Conservation (phyloP, 257 asterid species). For the Fraxinus quadrangulata region DNA sequence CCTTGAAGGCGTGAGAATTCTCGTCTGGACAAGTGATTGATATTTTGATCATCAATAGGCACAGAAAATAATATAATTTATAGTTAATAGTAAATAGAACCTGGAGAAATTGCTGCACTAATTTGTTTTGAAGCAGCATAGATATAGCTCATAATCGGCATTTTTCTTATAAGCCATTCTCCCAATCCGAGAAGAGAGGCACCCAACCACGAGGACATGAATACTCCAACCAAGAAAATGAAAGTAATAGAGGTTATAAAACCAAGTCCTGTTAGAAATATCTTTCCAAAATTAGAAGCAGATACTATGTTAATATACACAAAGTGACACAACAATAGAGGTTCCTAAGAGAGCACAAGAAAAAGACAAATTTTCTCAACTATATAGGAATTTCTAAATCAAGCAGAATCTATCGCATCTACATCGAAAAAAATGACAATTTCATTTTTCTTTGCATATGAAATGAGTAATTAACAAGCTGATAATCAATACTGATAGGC, state of each 20-base stretch:
- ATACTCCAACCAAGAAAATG: conserved; percentile 80
- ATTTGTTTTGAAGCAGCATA: conserved; percentile 79
- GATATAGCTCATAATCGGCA: conserved; percentile 83
- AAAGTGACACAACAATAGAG: not conserved
- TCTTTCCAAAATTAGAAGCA: not conserved
- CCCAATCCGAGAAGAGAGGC: conserved; percentile 72
- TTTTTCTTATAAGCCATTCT: conserved; percentile 75
- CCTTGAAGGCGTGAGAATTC: conserved; percentile 81
- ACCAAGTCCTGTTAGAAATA: conserved; percentile 60
- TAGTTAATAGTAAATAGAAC: conserved; percentile 22
- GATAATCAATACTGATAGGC: too few relatives aligned
- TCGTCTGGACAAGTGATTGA: conserved; percentile 43
- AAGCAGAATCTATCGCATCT: not conserved
- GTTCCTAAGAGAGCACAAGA: not conserved
- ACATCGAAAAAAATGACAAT: too few relatives aligned
- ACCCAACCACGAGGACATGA: conserved; percentile 88
- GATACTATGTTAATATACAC: not conserved
- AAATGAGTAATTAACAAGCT: too few relatives aligned
- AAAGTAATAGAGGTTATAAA: conserved; percentile 69
- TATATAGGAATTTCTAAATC: not conserved
- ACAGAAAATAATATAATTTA: not conserved
- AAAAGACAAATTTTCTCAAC: not conserved
- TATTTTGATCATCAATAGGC: not conserved
- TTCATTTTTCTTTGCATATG: too few relatives aligned
- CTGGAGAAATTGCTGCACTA: conserved; percentile 83